Base-by-base conservation (phyloP, 345 rosid genomes). In the Bruguiera parviflora region DNA sequence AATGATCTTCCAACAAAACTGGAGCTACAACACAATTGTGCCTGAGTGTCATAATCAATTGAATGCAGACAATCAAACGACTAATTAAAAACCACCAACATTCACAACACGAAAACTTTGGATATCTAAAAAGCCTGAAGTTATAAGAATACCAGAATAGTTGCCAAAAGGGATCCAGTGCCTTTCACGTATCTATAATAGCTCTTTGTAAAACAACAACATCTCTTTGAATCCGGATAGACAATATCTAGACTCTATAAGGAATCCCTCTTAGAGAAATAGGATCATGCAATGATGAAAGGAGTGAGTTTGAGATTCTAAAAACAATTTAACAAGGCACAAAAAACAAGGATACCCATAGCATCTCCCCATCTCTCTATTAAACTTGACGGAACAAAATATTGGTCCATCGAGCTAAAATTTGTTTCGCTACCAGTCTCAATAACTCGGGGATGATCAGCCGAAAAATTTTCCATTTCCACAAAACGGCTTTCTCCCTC, bases 171-270 rank as follows among this genome's bases (percentile, higher is more conserved):
- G 49, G 98, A 94, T 61, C 97, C 97, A 39, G 97, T 91, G 65
- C 98, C 97, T 79, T 94, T 91, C 71, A 91, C 95, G 35, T 91
- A 94, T 71, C 96, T 83, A 70, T 85, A 94, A 72, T 94, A 94
- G 71, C 96, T 94, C 87, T 94, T 91, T 5, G 97, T 94, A 80
- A 94, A 94, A 79, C 98, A 94, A 72, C 98, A 94, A 11, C 98
- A 94, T 58, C 96, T 80, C 76, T 79, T 87, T 11, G 98, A 94
- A 83, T 91, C 97, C 0, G 96, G 84, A 83, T 89, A 89, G n/a
- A 94, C 97, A 77, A 91, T 78, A 71, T 89, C 95, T 89, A 71
- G 60, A 67, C 63, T 67, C 55, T 22, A 59, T 79, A 52, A 79
- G 76, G 83, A 74, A 59, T 18, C 49, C 21, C 9, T 3, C 55